Base-by-base conservation (phyloP, 1,284 basidiomycete genomes). In the Phlebopus sp. region DNA sequence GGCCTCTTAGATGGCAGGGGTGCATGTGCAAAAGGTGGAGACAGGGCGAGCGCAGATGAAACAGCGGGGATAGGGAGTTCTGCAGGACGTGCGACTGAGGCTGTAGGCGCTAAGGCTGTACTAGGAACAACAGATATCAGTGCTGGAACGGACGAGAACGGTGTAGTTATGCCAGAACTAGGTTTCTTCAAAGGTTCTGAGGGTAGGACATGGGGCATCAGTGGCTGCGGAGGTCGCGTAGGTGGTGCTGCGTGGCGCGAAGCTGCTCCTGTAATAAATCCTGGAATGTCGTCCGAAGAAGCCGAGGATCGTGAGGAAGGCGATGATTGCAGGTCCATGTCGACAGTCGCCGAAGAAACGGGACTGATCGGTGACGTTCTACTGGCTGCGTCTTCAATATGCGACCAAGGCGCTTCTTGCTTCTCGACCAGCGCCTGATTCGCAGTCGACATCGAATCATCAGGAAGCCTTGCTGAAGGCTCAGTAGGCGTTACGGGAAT, bases 251-350 rank as follows among this genome's bases (percentile, higher is more conserved):
- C 32, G n/a, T 64, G 62, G n/a, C 62, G 61, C 35, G 66, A 59
- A 19, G 64, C 51, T 7, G 57, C 47, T 9, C 66, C 64, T 8
- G 63, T 64, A 42, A 64, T 66, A 29, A 64, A 66, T 1, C 63
- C 63, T 17, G 63, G 63, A 27, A 64, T 64, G 36, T 64, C 63
- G 35, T 63, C 60, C 1, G 35, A 39, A 25, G 50, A 66, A 21
- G 44, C 35, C 0, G 59, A 66, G 5, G 53, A 67, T 2, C 46
- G 44, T 23, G 60, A 63, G 9, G 64, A 66, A 0, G 66, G 64
- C 3, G 66, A 66, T 3, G 63, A 68, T 41, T 64, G 62, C 14
- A 68, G 55, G 34, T 64, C 62, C 62, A 64, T 64, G 38, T 64
- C 66, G 35, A 62, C 62, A 2, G 66, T 64, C 41, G 67, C 64